Evolutionary conservation across 345 rosid species (phyloP).

Genomic region (Eucalyptus dawsonii): DNA sequence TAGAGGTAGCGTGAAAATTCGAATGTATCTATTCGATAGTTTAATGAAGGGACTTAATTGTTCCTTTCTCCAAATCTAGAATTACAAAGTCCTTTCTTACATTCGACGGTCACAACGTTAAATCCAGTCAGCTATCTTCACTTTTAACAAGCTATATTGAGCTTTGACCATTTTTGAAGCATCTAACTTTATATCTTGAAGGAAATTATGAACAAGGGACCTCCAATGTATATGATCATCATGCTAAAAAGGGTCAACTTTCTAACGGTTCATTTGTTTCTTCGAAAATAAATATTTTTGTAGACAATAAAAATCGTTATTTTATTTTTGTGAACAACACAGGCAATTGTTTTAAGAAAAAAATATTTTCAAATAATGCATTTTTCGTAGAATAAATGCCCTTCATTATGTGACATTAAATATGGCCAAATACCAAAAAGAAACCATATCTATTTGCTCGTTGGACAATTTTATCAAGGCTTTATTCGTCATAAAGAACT

Average conservation of each 20-base stretch:
- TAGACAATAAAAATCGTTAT: not conserved
- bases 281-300: not conserved
- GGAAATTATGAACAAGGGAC: not conserved
- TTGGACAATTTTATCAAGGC: not conserved
- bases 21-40: not conserved
- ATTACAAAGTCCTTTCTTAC: not conserved
- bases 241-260: not conserved
- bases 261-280: not conserved
- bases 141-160: not conserved
- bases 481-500: not conserved
- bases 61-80: not conserved
- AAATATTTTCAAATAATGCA: not conserved
- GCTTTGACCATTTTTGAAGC: not conserved
- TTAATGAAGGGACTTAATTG: not conserved
- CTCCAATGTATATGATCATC: not conserved
- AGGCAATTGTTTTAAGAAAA: not conserved
- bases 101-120: not conserved
- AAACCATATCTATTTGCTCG: not conserved
- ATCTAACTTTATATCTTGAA: not conserved
- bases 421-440: not conserved
- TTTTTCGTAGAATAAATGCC: not conserved
- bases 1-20: fast-evolving
- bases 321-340: not conserved
- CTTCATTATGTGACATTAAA: not conserved
- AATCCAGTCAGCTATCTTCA: not conserved